Base-by-base conservation (phyloP, 495 filamentous ascomycete genomes). In the Stereocaulon alpinum region DNA sequence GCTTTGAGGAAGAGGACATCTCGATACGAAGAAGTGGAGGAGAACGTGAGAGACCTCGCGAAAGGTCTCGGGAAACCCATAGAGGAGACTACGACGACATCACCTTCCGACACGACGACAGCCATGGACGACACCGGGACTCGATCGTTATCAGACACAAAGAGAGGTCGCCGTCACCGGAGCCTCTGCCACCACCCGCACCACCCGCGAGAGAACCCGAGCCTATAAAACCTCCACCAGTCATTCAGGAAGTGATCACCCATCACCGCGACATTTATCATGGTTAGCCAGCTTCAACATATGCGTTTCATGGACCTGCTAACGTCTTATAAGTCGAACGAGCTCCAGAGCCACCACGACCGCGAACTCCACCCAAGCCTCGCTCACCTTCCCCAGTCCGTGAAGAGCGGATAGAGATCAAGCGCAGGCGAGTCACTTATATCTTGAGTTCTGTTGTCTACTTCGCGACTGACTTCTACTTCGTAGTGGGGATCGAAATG, bases 191-290 rank as follows among this genome's bases (percentile, higher is more conserved):
- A 7, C 32, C 42, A 27, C 64, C 73, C 67, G 68, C 74, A 11
- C 74, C 76, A 41, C 63, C 70, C 34, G 56, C 50, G 14, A 29
- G 56, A 51, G 56, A 51, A 30, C 56, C 63, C 27, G 74, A 77
- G 43, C 80, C 83, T 4, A 73, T 89, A 66, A 77, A 80, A 62
- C 82, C 80, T 20, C 86, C 86, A 5, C 80, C 82, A 5, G 86
- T 91, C 63, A 84, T 87, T 66, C 82, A 89, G 61, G 86, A 94
- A 66, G 80, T 93, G 47, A 87, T 91, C 59, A 89, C 87, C 2
- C 88, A 91, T 69, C 91, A 93, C 67, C 79, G 86, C 24, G 86
- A 92, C 64, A 87, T 95, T 66, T 87, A 96, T 69, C 89, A 95
- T 73, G 91, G 89, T 86, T 76, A 70, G 72, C 29, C 20, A 34